These are phyloP conservation scores for Claviceps fusiformis DNA, from an alignment of 2,329 filamentous ascomycete genomes.

Conservation along the genomic window DNA sequence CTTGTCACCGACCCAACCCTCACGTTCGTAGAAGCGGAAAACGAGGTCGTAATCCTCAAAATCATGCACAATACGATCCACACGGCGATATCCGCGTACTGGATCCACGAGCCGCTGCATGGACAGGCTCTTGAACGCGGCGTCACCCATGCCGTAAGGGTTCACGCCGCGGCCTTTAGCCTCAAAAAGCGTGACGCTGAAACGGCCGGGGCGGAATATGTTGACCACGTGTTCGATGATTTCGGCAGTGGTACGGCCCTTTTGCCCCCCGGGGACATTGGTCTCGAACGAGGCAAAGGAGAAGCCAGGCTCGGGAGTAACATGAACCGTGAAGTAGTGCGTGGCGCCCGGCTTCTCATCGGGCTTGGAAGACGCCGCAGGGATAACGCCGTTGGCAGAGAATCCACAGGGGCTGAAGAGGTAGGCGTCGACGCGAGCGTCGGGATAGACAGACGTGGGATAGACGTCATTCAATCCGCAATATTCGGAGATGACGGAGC, in stretches of 20 bases:
- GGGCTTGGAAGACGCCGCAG: slow-evolving; percentile 43
- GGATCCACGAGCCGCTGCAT: slow-evolving; percentile 52
- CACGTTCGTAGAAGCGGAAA: slow-evolving; percentile 89
- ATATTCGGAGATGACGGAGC: slow-evolving; percentile 78
- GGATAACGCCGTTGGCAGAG: slow-evolving; percentile 91
- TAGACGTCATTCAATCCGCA: slow-evolving; percentile 88
- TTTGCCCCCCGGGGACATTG: slow-evolving; percentile 83
- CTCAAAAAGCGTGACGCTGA: slow-evolving; percentile 94
- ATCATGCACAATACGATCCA: slow-evolving; percentile 93
- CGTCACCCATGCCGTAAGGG: slow-evolving; percentile 26
- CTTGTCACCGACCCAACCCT: slow-evolving; percentile 54
- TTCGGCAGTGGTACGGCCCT: slow-evolving; percentile 74
- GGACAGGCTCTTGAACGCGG: slow-evolving; percentile 23
- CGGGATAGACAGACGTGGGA: slow-evolving; percentile 72
- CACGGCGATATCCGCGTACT: slow-evolving; percentile 72
- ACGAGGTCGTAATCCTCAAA: slow-evolving; percentile 95
- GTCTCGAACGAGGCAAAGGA: slow-evolving; percentile 98
- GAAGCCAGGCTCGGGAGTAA: slow-evolving; percentile 92
- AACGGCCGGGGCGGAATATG: slow-evolving; percentile 96
- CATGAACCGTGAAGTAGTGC: slow-evolving; percentile 97
- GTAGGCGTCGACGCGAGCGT: slow-evolving; percentile 89
- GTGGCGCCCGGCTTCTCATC: slow-evolving; percentile 32
- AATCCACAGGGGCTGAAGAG: slow-evolving; percentile 95
- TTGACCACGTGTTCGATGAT: slow-evolving; percentile 86
- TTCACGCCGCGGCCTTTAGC: slow-evolving; percentile 50